Evolutionary conservation across 139 green algal species (phyloP).

Genomic region (Picochlorum sp.): DNA sequence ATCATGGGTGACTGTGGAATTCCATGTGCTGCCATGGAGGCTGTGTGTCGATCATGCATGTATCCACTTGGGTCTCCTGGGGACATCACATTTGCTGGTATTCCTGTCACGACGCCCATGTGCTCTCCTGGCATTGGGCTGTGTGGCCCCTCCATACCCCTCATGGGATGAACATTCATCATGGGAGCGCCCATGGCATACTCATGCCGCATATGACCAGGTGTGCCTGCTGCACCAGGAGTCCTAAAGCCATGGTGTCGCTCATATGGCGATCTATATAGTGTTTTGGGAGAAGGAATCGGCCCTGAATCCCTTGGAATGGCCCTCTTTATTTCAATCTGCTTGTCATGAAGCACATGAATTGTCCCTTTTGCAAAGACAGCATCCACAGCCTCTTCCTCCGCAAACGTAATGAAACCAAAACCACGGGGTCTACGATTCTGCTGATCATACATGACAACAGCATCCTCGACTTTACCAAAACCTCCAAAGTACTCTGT

Average conservation of each 20-base stretch:
- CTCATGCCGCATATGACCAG: background rate
- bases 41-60: background rate
- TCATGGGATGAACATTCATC: background rate
- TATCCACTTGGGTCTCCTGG: background rate
- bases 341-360: constrained; percentile 90
- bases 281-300: constrained; percentile 3
- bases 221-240: background rate
- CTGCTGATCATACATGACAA: constrained; percentile 96
- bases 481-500: constrained; percentile 79
- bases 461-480: constrained; percentile 61
- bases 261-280: constrained; percentile 2
- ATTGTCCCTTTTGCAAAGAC: constrained; percentile 74
- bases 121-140: background rate
- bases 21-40: background rate
- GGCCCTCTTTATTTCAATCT: constrained; percentile 86
- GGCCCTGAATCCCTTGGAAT: constrained; percentile 82
- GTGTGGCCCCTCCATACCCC: background rate
- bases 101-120: background rate
- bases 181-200: background rate
- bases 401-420: constrained; percentile 89
- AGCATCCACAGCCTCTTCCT: constrained; percentile 79
- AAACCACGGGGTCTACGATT: constrained; percentile 88
- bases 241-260: background rate
- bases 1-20: background rate
- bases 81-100: constrained; percentile 9